Conservation (phyloP, 345 rosid species). For the Geranium rotundifolium region DNA sequence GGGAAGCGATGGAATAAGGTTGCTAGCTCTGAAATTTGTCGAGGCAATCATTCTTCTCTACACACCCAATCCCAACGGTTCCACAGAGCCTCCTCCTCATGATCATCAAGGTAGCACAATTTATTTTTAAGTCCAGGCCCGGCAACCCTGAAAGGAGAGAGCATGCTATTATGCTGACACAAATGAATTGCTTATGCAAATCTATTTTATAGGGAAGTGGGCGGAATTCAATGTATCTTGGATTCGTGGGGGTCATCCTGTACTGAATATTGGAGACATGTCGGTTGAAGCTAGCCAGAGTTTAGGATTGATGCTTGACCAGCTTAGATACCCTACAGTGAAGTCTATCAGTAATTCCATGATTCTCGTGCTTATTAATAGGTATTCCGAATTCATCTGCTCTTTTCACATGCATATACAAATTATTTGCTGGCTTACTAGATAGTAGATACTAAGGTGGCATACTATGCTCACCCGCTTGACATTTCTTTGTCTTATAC, state of each 20-base stretch:
- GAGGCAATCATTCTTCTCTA: slow-evolving; percentile 81
- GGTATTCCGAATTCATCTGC: slow-evolving; percentile 23
- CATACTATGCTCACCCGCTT: neutral
- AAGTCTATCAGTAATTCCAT: slow-evolving; percentile 59
- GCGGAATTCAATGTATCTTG: slow-evolving; percentile 67
- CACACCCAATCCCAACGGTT: slow-evolving; percentile 68
- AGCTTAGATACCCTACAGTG: slow-evolving; percentile 74
- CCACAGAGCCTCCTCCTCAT: slow-evolving; percentile 42
- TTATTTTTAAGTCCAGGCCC: slow-evolving; percentile 7
- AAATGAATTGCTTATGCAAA: slow-evolving; percentile 15
- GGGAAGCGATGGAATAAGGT: slow-evolving; percentile 67
- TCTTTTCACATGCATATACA: slow-evolving; percentile 1
- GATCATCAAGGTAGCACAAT: slow-evolving; percentile 36
- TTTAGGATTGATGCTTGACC: slow-evolving; percentile 82
- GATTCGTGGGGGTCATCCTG: slow-evolving; percentile 83
- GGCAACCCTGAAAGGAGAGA: neutral
- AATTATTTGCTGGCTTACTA: neutral
- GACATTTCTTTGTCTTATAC: too few relatives aligned
- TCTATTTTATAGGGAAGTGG: slow-evolving; percentile 35
- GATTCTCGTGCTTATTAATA: slow-evolving; percentile 61
- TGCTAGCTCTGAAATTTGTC: slow-evolving; percentile 76
- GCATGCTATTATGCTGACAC: slow-evolving; percentile 4
- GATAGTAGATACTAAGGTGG: neutral
- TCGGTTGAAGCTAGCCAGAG: slow-evolving; percentile 81
- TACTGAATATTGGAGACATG: slow-evolving; percentile 73